Evolutionary conservation across 2,329 filamentous ascomycete genomes (phyloP), one percentile per base, ranked within the genome.

Genomic region (Ophiostoma tasmaniense): DNA sequence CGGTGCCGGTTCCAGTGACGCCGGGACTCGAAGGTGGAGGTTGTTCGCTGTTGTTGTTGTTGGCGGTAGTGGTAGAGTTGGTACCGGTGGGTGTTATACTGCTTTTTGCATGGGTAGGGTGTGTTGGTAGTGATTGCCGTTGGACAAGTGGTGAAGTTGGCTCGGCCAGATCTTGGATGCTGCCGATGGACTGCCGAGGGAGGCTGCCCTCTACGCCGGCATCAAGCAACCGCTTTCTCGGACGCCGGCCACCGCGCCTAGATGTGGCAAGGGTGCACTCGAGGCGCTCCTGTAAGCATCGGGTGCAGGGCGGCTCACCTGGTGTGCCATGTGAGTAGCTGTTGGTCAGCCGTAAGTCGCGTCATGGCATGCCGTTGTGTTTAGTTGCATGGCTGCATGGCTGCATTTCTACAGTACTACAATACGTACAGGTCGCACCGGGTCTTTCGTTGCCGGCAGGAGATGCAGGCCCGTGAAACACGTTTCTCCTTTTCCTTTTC

Each of bases 201-300:
- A 28, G 30, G 35, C 20, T 35, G 30, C 33, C 62, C 22, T 37
- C 33, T 35, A 22, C 35, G n/a, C 35, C 62, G 35, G 62, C 62
- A 42, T 64, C 62, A 13, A 28, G 20, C 52, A 37, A 30, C 25
- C 66, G 42, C 35, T 64, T 64, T 11, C 64, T 45, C 28, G 78
- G 74, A 39, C 78, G 76, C 42, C 77, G 75, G 17, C 79, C 79
- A 14, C 79, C 79, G 20, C 79, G 75, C 37, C 75, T 75, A 13
- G 79, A 81, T 5, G 77, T 79, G n/a, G 78, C 79, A 37, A 81
- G 74, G 17, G 80, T 74, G 66, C 79, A 81, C 69, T 80, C 76
- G 52, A 77, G 75, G 66, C 76, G 71, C 64, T 79, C 76, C 64
- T 79, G 76, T 62, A 77, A 73, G 67, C 79, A 81, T 67, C 78